Percentiles rank a stretch among this genome's conserved stretches.
These are phyloP conservation scores for Melampsora larici-populina DNA, from an alignment of 1,284 basidiomycete species.

Conservation along the genomic window DNA sequence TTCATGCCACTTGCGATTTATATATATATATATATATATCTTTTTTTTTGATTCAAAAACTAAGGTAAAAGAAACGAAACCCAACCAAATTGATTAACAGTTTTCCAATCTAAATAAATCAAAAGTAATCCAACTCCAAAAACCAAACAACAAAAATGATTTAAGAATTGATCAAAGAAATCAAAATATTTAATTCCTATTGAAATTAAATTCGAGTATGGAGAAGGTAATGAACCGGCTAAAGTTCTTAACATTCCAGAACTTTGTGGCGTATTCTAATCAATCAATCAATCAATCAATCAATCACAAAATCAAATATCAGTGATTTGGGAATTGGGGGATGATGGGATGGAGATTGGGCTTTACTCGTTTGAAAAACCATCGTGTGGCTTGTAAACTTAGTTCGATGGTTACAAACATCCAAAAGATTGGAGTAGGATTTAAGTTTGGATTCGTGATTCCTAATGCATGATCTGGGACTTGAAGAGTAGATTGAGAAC, in stretches of 20 bases:
- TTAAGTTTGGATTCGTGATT: not conserved
- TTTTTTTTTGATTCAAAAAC: not conserved
- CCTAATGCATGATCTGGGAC: too few species aligned
- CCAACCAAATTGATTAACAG: not conserved
- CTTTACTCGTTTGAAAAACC: conserved; percentile 31
- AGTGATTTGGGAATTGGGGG: not conserved
- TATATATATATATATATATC: not conserved
- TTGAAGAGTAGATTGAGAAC: too few species aligned
- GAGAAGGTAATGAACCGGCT: conserved; percentile 12
- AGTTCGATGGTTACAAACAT: conserved; percentile 42
- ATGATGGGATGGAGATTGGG: not conserved
- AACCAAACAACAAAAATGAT: conserved; percentile 38
- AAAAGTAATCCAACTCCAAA: conserved; percentile 37
- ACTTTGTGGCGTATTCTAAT: conserved; percentile 6
- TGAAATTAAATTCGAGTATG: conserved; percentile 28
- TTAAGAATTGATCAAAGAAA: conserved; percentile 24
- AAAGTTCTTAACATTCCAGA: conserved; percentile 34
- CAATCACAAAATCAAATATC: not conserved
- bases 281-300: too few species aligned
- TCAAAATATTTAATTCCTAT: conserved; percentile 30
- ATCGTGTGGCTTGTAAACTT: conserved; percentile 27
- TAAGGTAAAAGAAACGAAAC: not conserved
- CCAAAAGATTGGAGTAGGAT: conserved; percentile 39
- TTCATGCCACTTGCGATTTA: not conserved
- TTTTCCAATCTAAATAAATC: conserved; percentile 34